Base-by-base conservation (phyloP, 306 rosid species). In the Dicorynia guianensis region DNA sequence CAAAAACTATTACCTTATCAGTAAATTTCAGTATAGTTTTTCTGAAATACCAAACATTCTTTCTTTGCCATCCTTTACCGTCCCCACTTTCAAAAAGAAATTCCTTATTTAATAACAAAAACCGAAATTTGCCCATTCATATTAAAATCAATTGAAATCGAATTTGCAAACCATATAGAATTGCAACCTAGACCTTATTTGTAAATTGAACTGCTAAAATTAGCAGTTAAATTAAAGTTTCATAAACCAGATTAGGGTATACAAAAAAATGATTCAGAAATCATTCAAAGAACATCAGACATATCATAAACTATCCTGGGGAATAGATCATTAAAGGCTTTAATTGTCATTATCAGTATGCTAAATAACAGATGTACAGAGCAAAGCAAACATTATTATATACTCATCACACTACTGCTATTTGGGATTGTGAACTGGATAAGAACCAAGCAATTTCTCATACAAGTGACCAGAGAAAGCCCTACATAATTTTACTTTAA, bases 231-330 rank as follows among this genome's bases (percentile, higher is more conserved):
- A 25, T 25, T 25, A 25, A 25, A 25, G 30, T 25, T 25, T 25
- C 39, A 84, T 44, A 74, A 79, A 18, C 79, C 78, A 75, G 89
- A 86, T 66, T 78, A 67, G 55, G n/a, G 30, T 42, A 64, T 67
- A 7, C 43, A 55, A 25, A 25, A 19, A 65, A 70, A 60, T 13
- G 58, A 66, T 38, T 58, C 50, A 67, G 6, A 52, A 59, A 59
- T 34, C 72, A 77, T 49, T 58, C 36, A 71, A 18, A 81, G 15
- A 63, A 83, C 46, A 48, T 17, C 67, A 76, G 46, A 44, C 20
- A 52, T 43, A 58, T 19, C 76, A 10, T 57, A 39, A 77, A 38
- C 55, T 76, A 76, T 74, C 84, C 72, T 35, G 54, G n/a, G 50
- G 13, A 69, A 38, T 67, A 48, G 48, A 75, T 66, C 61, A 67